Evolutionary conservation across 768 basidiomycete species (phyloP), one percentile per base, ranked within the genome.

Genomic region (Cystofilobasidium ferigula): DNA sequence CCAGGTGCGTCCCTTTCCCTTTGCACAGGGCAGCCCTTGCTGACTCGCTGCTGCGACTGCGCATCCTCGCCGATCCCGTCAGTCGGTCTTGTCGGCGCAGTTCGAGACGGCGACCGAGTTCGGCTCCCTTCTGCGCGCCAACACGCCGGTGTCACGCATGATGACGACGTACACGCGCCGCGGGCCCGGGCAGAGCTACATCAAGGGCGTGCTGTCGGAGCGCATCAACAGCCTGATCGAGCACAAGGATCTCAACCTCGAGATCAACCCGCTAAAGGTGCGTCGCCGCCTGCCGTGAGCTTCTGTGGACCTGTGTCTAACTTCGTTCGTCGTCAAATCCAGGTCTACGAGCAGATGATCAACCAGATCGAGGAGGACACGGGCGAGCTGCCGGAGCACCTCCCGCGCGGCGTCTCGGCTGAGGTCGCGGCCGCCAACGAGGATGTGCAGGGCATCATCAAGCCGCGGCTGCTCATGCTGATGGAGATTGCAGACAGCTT

Each of bases 401-500:
- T 98, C 57, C 93, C 93, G 18, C 84, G 93, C 56, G 91, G 90
- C 51, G 93, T 98, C 4, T 81, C 93, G 13, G 92, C 93, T 16
- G 95, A 99, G 76, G 80, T 86, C n/a, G 95, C 95, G 3, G 84
- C 90, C 12, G 88, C 89, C 70, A 97, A 99, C 73, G 78, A 83
- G 3, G 95, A 99, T 75, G 95, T 99, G 26, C 94, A 97, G 74
- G 90, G 92, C 57, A 95, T 99, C 78, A 97, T 99, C 72, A 89
- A 90, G 9, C 95, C 95, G 20, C 85, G 95, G 28, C 78, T 98
- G 57, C 93, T 92, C 3, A 98, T 99, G 95, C 81, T 99, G 69
- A 98, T 99, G 92, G 95, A 99, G 76, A 99, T 99, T 68, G 95
- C 95, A 57, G 98, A 98, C 73, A 89, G 87, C 72, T 98, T 99